Evolutionary conservation across 2,329 filamentous ascomycete genomes (phyloP), one percentile per base, ranked within the genome.

Genomic region (Microcera coccophila): DNA sequence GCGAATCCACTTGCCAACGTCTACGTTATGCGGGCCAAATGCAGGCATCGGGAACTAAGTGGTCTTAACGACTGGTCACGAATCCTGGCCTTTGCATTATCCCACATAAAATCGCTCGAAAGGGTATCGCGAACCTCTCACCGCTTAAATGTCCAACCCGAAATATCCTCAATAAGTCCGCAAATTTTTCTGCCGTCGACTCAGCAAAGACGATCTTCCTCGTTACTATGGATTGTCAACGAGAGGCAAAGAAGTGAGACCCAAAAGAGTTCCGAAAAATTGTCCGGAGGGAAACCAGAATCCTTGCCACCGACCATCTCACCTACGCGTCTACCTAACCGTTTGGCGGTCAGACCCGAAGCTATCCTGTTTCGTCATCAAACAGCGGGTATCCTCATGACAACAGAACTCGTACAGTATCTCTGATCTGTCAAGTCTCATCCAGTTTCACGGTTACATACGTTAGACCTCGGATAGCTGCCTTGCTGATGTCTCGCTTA

Each of bases 291-390:
- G 41, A 33, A 34, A 44, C 22, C 29, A 41, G 34, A 42, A 33
- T 32, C 44, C 34, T 36, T 14, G 43, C 44, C 36, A 36, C 41
- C 22, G 22, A 26, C 22, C 22, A 12, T 12, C 22, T 26, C 7
- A 26, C 7, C 12, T 7, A 12, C 41, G 31, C 35, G 41, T 45
- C 42, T 48, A 46, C 47, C 33, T 17, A 28, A 36, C 36, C 31
- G 40, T 28, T 33, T 39, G 39, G 56, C 57, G 57, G 57, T 59
- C 57, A 59, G 56, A 54, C 57, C 56, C 48, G 44, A 59, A 46
- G 47, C 29, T 32, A 38, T 45, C 43, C 39, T 33, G 38, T 39
- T 48, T 52, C 45, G 44, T 54, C 53, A 52, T 50, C 43, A 38
- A 31, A 50, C 31, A 39, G 42, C 33, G 33, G 33, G 33, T 35